Base-by-base conservation (phyloP, 495 filamentous ascomycete genomes). In the Penicillium argentinense region DNA sequence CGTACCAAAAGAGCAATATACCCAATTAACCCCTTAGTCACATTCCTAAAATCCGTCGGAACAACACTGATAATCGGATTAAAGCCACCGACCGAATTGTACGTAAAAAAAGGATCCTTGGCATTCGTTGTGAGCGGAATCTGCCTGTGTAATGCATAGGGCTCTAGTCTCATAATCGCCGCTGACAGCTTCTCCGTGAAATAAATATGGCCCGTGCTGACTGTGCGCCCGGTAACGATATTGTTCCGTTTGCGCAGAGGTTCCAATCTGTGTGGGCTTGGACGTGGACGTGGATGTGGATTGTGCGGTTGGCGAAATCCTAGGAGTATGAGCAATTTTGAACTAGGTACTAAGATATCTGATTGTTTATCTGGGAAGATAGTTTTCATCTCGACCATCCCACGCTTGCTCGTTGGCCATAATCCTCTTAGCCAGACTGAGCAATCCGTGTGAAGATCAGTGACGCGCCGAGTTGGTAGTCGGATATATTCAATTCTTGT, bases 171-270 rank as follows among this genome's bases (percentile, higher is more conserved):
- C 55, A 79, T 72, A 52, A 74, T 69, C n/a, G 53, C 49, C 39
- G 45, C 18, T 43, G 64, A 56, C 3, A 82, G 64, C 6, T 48
- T 44, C 45, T 79, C 66, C 43, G 77, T 70, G 30, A 74, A 83
- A 73, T 77, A 83, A 13, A 81, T 14, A 53, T 84, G 78, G 14
- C 79, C 79, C 0, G 52, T 54, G 27, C 43, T 56, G 12, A 56
- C 52, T 0, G 49, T 53, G n/a, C 49, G 33, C 11, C 49, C 33
- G 16, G 43, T n/a, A 17, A 22, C 21, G 9, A 59, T n/a, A n/a
- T 45, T 0, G 56, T 59, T 27, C 53, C 52, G 36, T 62, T 62
- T 5, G 9, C 41, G 32, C 48, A 49, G 9, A 51, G 6, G 11
- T 32, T 39, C 49, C 55, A 54, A 26, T 56, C 38, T n/a, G 53